Percentiles rank a stretch among this genome's conserved stretches.
These are phyloP conservation scores for Daldinia vernicosa DNA, from an alignment of 495 filamentous ascomycete genomes.

Conservation along the genomic window DNA sequence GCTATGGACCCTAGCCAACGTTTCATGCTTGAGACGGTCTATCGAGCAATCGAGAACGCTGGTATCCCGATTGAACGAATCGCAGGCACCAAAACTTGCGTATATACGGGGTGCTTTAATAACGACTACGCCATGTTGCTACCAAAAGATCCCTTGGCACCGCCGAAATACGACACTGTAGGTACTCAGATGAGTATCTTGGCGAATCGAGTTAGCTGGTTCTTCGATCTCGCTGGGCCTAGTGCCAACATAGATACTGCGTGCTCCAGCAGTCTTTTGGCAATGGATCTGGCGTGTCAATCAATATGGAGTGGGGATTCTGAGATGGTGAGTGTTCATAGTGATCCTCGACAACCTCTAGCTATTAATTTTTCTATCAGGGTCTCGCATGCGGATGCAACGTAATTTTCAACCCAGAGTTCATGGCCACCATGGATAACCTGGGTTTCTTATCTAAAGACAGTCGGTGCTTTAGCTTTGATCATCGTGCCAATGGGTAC, in stretches of 20 bases:
- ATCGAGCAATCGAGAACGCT: slow-evolving; percentile 49
- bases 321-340: not conserved
- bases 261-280: slow-evolving; percentile 62
- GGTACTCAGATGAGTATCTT: slow-evolving; percentile 43
- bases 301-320: slow-evolving; percentile 53
- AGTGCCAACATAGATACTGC: slow-evolving; percentile 60
- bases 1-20: slow-evolving; percentile 63
- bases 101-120: slow-evolving; percentile 60
- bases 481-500: slow-evolving; percentile 66
- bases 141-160: slow-evolving; percentile 20
- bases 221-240: slow-evolving; percentile 34
- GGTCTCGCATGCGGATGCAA: slow-evolving; percentile 8
- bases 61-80: slow-evolving; percentile 47
- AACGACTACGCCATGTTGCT: slow-evolving; percentile 60
- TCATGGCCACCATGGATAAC: slow-evolving; percentile 28
- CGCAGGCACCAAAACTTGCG: slow-evolving; percentile 58
- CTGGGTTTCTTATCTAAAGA: slow-evolving; percentile 48
- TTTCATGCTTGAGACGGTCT: slow-evolving; percentile 56
- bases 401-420: slow-evolving; percentile 17
- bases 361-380: not conserved
- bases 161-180: not conserved
- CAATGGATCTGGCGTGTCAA: slow-evolving; percentile 61
- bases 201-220: slow-evolving; percentile 42
- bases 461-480: slow-evolving; percentile 62
- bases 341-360: too few species aligned